A percentile compares a stretch with the other conserved stretches of the same genome.
These are phyloP conservation scores for Pseudogymnoascus sp. DNA, from an alignment of 2,329 filamentous ascomycete genomes.

Conservation along the genomic window DNA sequence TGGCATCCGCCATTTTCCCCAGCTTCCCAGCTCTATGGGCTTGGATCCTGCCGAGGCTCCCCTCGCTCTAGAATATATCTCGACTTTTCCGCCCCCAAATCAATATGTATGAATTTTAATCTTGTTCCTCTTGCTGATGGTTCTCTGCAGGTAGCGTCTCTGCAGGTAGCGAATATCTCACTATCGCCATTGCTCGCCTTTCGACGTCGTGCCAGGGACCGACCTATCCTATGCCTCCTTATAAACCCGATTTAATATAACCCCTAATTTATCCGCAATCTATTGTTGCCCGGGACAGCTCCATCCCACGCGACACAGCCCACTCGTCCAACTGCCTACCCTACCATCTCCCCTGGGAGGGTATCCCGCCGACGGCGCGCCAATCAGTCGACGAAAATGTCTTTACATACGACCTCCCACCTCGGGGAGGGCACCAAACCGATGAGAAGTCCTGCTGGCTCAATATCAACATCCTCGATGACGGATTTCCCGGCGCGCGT, in stretches of 20 bases:
- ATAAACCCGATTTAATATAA: background rate
- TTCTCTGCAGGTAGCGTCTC: constrained; percentile 1
- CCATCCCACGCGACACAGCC: constrained; percentile 4
- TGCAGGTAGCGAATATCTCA: background rate
- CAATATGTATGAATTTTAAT: background rate
- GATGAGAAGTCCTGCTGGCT: background rate
- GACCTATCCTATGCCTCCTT: background rate
- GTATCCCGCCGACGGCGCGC: background rate
- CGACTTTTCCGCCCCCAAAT: background rate
- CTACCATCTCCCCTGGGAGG: background rate
- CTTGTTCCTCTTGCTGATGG: background rate
- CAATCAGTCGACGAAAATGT: background rate
- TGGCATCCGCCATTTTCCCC: background rate
- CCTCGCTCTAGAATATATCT: background rate
- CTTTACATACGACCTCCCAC: background rate
- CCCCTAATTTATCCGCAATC: constrained; percentile 2
- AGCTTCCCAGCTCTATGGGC: background rate
- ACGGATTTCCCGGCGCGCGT: background rate
- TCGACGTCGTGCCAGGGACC: background rate
- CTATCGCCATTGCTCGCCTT: background rate
- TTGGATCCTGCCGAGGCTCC: background rate
- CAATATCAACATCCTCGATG: background rate
- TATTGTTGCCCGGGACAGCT: constrained; percentile 1
- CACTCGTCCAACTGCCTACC: background rate
- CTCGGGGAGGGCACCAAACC: background rate